phyloP scores from a whole-genome alignment of 306 rosid genomes.

The Lathyrus aphaca region DNA sequence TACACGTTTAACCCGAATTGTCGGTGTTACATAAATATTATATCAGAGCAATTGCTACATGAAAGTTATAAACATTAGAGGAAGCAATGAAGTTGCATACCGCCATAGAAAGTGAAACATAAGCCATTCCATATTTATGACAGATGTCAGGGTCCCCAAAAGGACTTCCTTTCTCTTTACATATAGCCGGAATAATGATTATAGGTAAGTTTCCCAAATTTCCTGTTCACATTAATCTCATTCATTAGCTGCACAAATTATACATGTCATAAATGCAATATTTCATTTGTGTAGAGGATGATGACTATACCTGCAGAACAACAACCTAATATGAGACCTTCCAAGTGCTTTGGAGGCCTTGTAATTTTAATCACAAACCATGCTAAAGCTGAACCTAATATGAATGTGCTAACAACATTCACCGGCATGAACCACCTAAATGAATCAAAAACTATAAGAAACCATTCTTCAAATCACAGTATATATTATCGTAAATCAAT shows the following conservation, averaged over 20 bases:
- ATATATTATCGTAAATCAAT: constrained; percentile 18
- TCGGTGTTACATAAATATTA: neutral
- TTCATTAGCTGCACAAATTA: constrained; percentile 21
- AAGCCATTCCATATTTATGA: constrained; percentile 52
- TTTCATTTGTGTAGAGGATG: neutral
- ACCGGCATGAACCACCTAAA: constrained; percentile 69
- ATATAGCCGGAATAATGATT: constrained; percentile 53
- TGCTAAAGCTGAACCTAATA: constrained; percentile 57
- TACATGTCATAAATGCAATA: neutral
- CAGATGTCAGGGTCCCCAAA: constrained; percentile 53
- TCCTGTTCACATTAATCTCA: constrained; percentile 45
- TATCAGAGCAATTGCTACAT: neutral
- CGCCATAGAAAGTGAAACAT: constrained; percentile 66
- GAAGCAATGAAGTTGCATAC: constrained; percentile 42
- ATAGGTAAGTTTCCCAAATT: constrained; percentile 57
- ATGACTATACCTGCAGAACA: constrained; percentile 55
- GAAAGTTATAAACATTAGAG: constrained; percentile 1
- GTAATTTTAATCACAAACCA: constrained; percentile 56
- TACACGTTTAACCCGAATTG: neutral
- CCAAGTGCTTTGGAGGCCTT: constrained; percentile 53
- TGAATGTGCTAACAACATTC: constrained; percentile 47
- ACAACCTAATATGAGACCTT: constrained; percentile 57
- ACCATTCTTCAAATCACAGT: constrained; percentile 19
- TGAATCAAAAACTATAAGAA: constrained; percentile 6
- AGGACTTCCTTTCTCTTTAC: constrained; percentile 59